phyloP scores from a whole-genome alignment of 2,329 filamentous ascomycete species.

The Thelonectria olida region DNA sequence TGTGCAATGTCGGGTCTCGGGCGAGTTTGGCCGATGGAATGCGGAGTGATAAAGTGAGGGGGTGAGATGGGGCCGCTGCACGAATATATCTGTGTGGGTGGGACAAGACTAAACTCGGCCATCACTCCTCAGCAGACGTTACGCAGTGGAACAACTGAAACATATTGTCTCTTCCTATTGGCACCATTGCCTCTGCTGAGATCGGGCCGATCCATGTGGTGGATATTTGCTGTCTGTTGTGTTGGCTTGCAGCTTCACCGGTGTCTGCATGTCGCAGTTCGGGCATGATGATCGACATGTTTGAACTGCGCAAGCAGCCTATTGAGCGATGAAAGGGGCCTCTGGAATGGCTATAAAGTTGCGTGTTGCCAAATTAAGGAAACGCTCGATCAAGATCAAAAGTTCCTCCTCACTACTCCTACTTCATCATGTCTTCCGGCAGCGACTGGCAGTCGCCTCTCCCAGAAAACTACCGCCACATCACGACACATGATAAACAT shows the following conservation, averaged over 20 bases:
- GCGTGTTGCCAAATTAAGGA: background rate
- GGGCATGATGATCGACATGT: too few relatives aligned
- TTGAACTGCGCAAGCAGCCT: too few relatives aligned
- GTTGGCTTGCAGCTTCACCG: background rate
- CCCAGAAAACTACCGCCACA: constrained; percentile 4
- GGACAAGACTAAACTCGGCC: background rate
- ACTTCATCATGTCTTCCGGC: background rate
- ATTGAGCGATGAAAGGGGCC: background rate
- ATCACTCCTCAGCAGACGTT: too few relatives aligned
- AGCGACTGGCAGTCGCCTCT: background rate
- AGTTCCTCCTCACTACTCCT: background rate
- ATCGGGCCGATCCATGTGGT: constrained; percentile 6
- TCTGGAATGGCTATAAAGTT: background rate
- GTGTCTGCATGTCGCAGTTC: too few relatives aligned
- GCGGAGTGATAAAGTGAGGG: background rate
- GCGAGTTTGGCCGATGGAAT: background rate
- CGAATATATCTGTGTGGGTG: background rate
- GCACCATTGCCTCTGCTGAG: background rate
- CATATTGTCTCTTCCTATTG: background rate
- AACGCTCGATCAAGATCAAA: too few relatives aligned
- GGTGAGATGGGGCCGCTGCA: background rate
- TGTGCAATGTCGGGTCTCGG: too few relatives aligned
- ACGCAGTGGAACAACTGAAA: background rate
- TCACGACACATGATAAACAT: background rate
- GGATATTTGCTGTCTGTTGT: background rate